Conservation (phyloP, 2,329 filamentous ascomycete genomes). For the Elsinoe necatrix region DNA sequence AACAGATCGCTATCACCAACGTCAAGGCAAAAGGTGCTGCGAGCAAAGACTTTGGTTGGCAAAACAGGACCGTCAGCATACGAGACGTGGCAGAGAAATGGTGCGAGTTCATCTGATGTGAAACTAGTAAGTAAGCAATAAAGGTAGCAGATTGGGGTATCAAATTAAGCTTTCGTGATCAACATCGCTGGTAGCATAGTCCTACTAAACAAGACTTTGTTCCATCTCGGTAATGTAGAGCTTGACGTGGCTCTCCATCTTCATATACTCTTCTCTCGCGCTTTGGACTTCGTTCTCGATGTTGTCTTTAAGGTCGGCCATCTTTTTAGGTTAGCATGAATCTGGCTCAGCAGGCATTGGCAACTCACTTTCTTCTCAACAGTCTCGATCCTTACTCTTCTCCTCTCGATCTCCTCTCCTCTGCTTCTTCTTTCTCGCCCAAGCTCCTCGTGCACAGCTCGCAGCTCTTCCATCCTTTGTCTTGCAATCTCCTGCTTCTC, state of each 20-base stretch:
- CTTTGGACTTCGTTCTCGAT: conserved; percentile 90
- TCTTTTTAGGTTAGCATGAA: conserved; percentile 47
- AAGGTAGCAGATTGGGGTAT: conserved; percentile 4
- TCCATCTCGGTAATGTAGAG: conserved; percentile 99
- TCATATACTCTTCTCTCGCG: conserved; percentile 89
- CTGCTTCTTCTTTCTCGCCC: conserved; percentile 81
- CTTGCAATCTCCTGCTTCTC: conserved; percentile 75
- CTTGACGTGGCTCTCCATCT: conserved; percentile 95
- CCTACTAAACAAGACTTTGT: conserved; percentile 54
- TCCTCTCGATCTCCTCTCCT: conserved; percentile 82
- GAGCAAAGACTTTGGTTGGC: conserved; percentile 36
- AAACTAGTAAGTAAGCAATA: neutral
- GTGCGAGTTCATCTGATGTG: conserved; percentile 29
- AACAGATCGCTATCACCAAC: conserved; percentile 41
- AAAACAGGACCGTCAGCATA: conserved; percentile 40
- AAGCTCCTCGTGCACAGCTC: conserved; percentile 67
- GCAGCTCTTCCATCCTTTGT: conserved; percentile 81
- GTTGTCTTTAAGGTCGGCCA: conserved; percentile 94
- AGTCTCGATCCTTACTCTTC: conserved; percentile 90
- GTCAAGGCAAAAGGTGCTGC: conserved; percentile 36
- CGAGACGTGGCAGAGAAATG: conserved; percentile 38
- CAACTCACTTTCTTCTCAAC: conserved; percentile 87
- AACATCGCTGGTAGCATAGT: neutral
- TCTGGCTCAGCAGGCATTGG: conserved; percentile 1
- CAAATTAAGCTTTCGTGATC: conserved; percentile 1